These are phyloP conservation scores for Dendrobium chrysotoxum DNA, from an alignment of 106 monocot species.

Conservation along the genomic window DNA sequence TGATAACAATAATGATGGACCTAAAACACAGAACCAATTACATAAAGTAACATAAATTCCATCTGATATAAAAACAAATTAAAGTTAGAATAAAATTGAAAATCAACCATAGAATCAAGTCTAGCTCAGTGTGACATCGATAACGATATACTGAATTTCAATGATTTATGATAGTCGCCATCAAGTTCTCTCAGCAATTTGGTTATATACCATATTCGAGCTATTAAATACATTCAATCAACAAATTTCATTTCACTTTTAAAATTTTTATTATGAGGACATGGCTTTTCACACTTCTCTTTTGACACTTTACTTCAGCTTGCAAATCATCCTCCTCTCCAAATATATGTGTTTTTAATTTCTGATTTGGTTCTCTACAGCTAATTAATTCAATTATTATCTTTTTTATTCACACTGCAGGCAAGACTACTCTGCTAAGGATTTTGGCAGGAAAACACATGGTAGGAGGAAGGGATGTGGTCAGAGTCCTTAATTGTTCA, in stretches of 20 bases:
- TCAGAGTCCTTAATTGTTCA: conserved; percentile 66
- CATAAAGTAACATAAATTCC: neutral
- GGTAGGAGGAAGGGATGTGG: conserved; percentile 95
- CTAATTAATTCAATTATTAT: neutral
- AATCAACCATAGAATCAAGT: neutral
- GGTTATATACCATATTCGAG: neutral
- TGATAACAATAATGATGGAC: neutral
- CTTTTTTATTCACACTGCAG: conserved; percentile 20
- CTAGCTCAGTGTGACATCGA: neutral
- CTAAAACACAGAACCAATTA: neutral
- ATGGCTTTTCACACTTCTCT: neutral
- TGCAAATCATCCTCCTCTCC: neutral
- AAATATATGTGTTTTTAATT: neutral
- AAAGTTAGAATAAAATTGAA: neutral
- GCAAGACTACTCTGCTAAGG: conserved; percentile 89
- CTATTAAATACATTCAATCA: neutral
- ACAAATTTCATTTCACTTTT: neutral
- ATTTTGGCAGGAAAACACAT: conserved; percentile 96
- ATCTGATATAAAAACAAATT: neutral
- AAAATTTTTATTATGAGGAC: neutral
- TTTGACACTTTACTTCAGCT: neutral
- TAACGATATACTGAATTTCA: neutral
- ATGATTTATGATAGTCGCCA: neutral
- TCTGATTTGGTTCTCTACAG: neutral
- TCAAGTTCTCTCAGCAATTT: neutral